These are phyloP conservation scores for Synchytrium microbalum DNA, from an alignment of 371 early-diverging fungal species.

Conservation along the genomic window DNA sequence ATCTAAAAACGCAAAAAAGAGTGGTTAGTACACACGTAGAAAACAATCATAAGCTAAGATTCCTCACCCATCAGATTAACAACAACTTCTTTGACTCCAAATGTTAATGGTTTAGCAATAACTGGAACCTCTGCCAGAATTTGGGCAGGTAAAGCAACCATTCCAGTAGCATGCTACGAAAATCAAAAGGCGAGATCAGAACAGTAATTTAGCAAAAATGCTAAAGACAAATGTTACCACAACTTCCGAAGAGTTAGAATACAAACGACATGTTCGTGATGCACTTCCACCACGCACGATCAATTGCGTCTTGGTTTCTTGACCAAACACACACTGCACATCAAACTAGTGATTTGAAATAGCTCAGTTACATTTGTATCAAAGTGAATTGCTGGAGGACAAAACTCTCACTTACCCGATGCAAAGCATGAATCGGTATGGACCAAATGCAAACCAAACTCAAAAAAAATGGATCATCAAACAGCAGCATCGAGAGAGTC, in stretches of 20 bases:
- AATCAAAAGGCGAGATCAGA: too few relatives aligned
- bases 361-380: neutral
- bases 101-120: constrained; percentile 20
- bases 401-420: constrained; percentile 15
- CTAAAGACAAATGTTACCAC: too few relatives aligned
- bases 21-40: too few relatives aligned
- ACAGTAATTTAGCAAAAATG: too few relatives aligned
- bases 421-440: constrained; percentile 33
- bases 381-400: neutral
- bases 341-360: constrained; percentile 25
- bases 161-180: neutral
- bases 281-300: constrained; percentile 31
- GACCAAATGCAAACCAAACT: constrained; percentile 33
- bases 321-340: constrained; percentile 37
- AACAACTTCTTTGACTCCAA: constrained; percentile 14
- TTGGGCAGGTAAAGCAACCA: constrained; percentile 26
- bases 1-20: too few relatives aligned
- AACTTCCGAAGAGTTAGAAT: constrained; percentile 20
- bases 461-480: constrained; percentile 36
- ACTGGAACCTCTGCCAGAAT: constrained; percentile 34
- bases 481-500: constrained; percentile 33
- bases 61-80: constrained; percentile 41
- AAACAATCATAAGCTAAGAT: too few relatives aligned
- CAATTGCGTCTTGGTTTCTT: constrained; percentile 30
- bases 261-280: constrained; percentile 26